A percentile compares a stretch with the other conserved stretches of the same genome.
Evolutionary conservation across 257 asterid species (phyloP).

Genomic region (Knoxia roxburghii): DNA sequence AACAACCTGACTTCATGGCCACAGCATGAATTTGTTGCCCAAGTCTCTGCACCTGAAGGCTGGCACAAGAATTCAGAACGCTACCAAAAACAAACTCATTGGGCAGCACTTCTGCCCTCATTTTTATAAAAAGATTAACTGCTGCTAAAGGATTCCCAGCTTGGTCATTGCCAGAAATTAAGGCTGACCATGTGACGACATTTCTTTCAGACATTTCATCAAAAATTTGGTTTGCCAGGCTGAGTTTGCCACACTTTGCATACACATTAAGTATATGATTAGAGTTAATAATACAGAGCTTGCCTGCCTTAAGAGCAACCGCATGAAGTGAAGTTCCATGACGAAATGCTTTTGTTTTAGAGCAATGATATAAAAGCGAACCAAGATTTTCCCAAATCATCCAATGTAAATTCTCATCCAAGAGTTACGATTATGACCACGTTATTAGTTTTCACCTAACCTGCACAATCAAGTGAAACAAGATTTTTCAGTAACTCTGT

Average conservation of each 20-base stretch:
- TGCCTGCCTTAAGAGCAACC: slow-evolving; percentile 49
- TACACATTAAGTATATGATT: slow-evolving; percentile 63
- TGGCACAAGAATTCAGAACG: slow-evolving; percentile 65
- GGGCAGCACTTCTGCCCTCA: slow-evolving; percentile 41
- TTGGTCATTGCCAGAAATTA: slow-evolving; percentile 68
- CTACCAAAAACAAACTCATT: slow-evolving; percentile 56
- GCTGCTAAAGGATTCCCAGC: slow-evolving; percentile 36
- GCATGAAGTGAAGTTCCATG: slow-evolving; percentile 54
- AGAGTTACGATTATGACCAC: background rate
- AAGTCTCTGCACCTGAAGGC: slow-evolving; percentile 31
- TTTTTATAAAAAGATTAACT: slow-evolving; percentile 33
- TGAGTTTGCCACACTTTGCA: slow-evolving; percentile 55
- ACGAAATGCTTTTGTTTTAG: slow-evolving; percentile 37
- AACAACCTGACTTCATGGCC: slow-evolving; percentile 43
- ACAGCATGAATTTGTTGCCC: slow-evolving; percentile 65
- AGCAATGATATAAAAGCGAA: slow-evolving; percentile 49
- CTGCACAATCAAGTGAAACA: background rate
- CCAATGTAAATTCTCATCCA: slow-evolving; percentile 6
- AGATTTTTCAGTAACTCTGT: background rate
- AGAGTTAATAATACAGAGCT: slow-evolving; percentile 21
- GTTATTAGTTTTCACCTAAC: background rate
- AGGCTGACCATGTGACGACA: slow-evolving; percentile 62
- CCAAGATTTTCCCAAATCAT: slow-evolving; percentile 44
- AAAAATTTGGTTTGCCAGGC: slow-evolving; percentile 45
- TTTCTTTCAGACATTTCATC: slow-evolving; percentile 55